A percentile compares a stretch with the other conserved stretches of the same genome.
Evolutionary conservation across 257 asterid genomes (phyloP).

Genomic region (Przewalskia tangutica): DNA sequence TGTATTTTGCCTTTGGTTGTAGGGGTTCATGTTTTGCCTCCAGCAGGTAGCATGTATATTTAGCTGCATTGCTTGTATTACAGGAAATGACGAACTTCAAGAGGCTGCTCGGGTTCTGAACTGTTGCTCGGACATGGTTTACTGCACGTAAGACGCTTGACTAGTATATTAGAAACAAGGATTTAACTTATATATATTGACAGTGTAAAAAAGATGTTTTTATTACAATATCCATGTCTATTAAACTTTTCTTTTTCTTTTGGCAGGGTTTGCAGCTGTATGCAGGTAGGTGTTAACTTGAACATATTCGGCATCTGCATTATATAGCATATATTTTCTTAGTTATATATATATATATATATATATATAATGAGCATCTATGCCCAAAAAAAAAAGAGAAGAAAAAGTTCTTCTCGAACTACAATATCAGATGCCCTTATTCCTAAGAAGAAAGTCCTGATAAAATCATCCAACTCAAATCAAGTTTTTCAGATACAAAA

Average conservation of each 20-base stretch:
- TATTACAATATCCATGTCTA: background rate
- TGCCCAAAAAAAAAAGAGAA: background rate
- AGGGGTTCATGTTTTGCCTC: conserved; percentile 37
- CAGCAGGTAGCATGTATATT: conserved; percentile 36
- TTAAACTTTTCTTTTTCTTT: background rate
- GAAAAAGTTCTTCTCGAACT: no score
- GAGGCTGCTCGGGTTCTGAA: conserved; percentile 20
- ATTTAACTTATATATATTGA: background rate
- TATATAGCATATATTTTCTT: background rate
- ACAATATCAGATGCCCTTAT: background rate
- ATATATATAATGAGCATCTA: background rate
- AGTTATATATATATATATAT: no score
- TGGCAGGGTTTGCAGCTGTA: conserved; percentile 41
- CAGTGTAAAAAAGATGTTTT: background rate
- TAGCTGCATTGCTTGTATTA: conserved; percentile 22
- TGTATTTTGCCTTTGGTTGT: background rate
- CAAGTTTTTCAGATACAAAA: background rate
- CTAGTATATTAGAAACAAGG: background rate
- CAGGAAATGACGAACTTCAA: conserved; percentile 19
- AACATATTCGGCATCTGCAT: background rate
- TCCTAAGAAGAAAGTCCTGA: background rate
- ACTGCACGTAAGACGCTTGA: conserved; percentile 18
- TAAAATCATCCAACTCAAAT: background rate
- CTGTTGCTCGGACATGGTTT: conserved; percentile 23
- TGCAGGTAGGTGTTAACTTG: conserved; percentile 27